Evolutionary conservation across 2,329 filamentous ascomycete species (phyloP), one percentile per base, ranked within the genome.

Genomic region (Falciphora oryzae): DNA sequence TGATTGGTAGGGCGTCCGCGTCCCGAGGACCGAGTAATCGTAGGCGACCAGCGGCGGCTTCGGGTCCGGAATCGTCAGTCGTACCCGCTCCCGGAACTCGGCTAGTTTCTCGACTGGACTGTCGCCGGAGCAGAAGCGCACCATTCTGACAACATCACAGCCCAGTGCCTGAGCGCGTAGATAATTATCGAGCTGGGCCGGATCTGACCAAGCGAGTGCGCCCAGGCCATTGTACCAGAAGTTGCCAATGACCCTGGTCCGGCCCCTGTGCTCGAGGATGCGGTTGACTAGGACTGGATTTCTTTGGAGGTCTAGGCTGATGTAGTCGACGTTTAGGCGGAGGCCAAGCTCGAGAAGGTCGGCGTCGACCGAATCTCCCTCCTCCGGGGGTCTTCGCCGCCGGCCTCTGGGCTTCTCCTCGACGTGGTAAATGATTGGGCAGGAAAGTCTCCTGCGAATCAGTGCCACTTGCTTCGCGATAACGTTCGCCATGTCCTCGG

Each of bases 321-420:
- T 70, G 68, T 86, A 91, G 63, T 90, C 88, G 2, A 89, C 86
- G 1, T 84, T 86, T 59, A 91, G 79, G 18, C 88, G 84, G 28
- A 90, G 75, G 6, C 87, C 88, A 67, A 89, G 85, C 57, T 85
- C 80, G 28, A 89, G 78, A 32, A 90, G 75, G 64, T 83, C 79
- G 18, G 85, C 74, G 69, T 89, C 89, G 63, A 78, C 73, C 8
- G 72, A 62, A 63, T 78, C 73, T 65, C 73, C 76, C 66, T 80
- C 78, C 16, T 76, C 75, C 4, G 70, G 68, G 2, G 74, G 57
- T 38, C 78, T 72, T 56, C 72, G 72, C n/a, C 76, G 73, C 68
- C 79, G 77, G 56, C 77, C 77, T 28, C 78, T 76, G 0, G 79
- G 79, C 53, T 76, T 75, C 64, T 83, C 81, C 69, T 87, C 83